Conservation (phyloP, 129 eudicot species). For the carrot (Daucus carota) region DNA sequence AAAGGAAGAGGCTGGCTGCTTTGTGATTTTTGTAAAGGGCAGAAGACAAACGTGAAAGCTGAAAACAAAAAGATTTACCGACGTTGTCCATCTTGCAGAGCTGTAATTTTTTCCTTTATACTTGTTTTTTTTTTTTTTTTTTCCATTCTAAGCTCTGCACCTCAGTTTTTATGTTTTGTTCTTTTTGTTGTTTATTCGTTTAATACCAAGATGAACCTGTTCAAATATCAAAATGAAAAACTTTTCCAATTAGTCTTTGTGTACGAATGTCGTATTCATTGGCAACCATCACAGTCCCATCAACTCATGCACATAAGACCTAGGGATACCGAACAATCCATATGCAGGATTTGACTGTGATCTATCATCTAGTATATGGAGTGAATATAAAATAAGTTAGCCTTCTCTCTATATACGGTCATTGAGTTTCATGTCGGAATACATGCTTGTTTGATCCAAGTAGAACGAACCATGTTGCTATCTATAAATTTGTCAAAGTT, state of each 20-base stretch:
- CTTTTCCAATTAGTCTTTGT: background rate
- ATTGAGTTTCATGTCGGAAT: background rate
- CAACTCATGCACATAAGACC: background rate
- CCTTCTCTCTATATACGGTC: background rate
- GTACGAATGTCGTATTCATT: background rate
- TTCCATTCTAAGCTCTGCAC: background rate
- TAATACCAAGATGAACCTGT: background rate
- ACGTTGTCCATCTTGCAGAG: conserved; percentile 91
- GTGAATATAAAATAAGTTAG: no score
- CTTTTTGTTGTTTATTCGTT: background rate
- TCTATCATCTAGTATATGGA: background rate
- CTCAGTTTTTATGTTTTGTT: background rate
- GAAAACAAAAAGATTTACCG: conserved; percentile 69
- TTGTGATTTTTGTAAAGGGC: conserved; percentile 86
- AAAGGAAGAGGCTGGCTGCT: conserved; percentile 80
- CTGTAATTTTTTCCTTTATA: conserved; percentile 37
- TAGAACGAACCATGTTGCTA: background rate
- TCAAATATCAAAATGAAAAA: background rate
- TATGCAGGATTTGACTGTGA: background rate
- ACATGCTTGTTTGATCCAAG: background rate
- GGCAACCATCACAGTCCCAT: background rate
- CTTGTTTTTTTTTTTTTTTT: background rate
- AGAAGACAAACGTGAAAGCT: conserved; percentile 79
- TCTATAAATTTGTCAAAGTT: background rate
- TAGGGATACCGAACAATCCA: background rate